Evolutionary conservation across 2,329 filamentous ascomycete species (phyloP), one percentile per base, ranked within the genome.

Genomic region (Cytospora piceicola): DNA sequence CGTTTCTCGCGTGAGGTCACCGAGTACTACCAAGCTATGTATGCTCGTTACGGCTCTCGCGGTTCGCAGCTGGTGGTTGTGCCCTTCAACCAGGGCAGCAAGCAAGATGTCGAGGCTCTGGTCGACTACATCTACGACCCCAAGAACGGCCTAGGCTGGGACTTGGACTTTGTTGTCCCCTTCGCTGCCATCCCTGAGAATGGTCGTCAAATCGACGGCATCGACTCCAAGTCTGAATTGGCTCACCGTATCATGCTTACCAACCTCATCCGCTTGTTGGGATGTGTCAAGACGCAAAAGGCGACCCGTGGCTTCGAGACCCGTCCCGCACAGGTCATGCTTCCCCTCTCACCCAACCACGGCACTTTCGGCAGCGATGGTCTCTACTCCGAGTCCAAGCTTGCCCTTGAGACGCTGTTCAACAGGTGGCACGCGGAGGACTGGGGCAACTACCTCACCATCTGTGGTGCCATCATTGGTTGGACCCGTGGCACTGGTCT

Each of bases 11-110:
- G 93, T 55, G 91, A 97, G 78, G 95, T 99, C 65, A 99, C 95
- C 7, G 95, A 99, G 81, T 99, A 98, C 82, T 99, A 99, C 81
- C 95, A 99, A 80, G 89, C 93, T 65, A 98, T 99, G 91, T 99
- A 99, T 79, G 91, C 94, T 69, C 91, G 94, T 68, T 97, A 91
- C 74, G 95, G 95, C 74, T 92, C 93, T 68, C 91, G 93, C 70
- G 95, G 95, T 70, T 98, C 95, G 65, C 94, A 98, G 81, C 90
- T 99, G 64, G 93, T 99, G 51, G 95, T 99, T 63, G 96, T 98
- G 63, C 95, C 96, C 58, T 99, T 99, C 87, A 99, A 99, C 80
- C 94, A 97, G 78, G 95, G 94, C 70, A 98, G 94, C 83, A 96
- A 97, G 82, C 94, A 98, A 78, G 95, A 99, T 76, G 92, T 97